Percentiles rank a stretch among this genome's conserved stretches.
Evolutionary conservation across 176 grass and related monocot genomes (phyloP).

Genomic region (Typha latifolia): DNA sequence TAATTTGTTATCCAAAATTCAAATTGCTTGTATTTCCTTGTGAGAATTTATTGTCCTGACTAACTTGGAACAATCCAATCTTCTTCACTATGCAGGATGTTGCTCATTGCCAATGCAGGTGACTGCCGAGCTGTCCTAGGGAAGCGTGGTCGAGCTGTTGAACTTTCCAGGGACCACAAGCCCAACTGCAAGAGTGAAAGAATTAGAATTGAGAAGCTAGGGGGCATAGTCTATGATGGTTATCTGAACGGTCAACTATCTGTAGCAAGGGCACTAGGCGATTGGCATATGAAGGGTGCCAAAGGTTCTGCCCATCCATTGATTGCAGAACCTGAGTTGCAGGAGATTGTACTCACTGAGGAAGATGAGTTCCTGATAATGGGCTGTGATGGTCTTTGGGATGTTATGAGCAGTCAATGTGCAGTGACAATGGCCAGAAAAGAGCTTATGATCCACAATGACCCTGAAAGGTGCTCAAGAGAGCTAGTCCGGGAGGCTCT

Average conservation of each 20-base stretch:
- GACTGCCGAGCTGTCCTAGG: conserved; percentile 86
- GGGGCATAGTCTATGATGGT: conserved; percentile 63
- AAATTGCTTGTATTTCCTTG: background rate
- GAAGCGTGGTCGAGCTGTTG: conserved; percentile 72
- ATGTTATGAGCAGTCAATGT: conserved; percentile 93
- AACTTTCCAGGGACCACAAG: conserved; percentile 81
- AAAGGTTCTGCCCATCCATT: conserved; percentile 65
- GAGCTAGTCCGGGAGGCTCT: conserved; percentile 79
- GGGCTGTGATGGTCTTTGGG: conserved; percentile 92
- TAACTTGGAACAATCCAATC: background rate
- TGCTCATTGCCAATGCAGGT: conserved; percentile 79
- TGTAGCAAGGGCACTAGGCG: conserved; percentile 81
- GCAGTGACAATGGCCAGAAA: conserved; percentile 80
- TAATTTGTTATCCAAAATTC: background rate
- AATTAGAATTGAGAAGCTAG: conserved; percentile 77
- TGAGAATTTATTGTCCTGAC: background rate
- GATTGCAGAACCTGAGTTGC: conserved; percentile 71
- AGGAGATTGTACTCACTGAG: conserved; percentile 48
- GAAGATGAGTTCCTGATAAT: conserved; percentile 97
- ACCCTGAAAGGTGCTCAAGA: conserved; percentile 63
- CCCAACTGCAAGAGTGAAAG: conserved; percentile 59
- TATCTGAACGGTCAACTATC: conserved; percentile 88
- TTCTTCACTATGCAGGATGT: conserved; percentile 37
- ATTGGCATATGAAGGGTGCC: conserved; percentile 89
- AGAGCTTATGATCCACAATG: conserved; percentile 62